A percentile compares a stretch with the other conserved stretches of the same genome.
phyloP scores from a whole-genome alignment of 306 rosid genomes.

The Lathyrus oleraceus region DNA sequence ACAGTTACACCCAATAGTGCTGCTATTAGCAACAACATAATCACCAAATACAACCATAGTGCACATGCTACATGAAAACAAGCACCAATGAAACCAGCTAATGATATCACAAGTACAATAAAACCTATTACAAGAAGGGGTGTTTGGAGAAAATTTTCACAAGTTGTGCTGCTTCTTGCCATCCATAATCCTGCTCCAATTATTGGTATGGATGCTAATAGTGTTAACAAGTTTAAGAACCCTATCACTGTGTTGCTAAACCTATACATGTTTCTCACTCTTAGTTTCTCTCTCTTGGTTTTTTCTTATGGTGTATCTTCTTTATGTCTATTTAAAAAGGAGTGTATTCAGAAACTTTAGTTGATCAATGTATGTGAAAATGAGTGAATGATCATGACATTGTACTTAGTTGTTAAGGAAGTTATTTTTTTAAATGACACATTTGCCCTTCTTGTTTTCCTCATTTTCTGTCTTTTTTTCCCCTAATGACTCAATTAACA shows the following conservation, averaged over 20 bases:
- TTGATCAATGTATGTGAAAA: conserved; percentile 24
- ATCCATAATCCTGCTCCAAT: conserved; percentile 94
- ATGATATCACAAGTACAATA: conserved; percentile 69
- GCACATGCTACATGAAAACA: conserved; percentile 95
- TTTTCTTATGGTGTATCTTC: conserved; percentile 25
- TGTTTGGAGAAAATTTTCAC: conserved; percentile 79
- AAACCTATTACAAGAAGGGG: conserved; percentile 84
- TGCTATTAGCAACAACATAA: conserved; percentile 76
- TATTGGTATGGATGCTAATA: conserved; percentile 87
- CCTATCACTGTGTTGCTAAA: conserved; percentile 97
- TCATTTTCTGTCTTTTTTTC: conserved; percentile 1
- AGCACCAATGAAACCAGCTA: conserved; percentile 93
- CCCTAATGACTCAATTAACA: background rate
- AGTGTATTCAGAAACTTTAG: conserved; percentile 37
- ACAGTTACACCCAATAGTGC: conserved; percentile 63
- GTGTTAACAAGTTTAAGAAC: conserved; percentile 76
- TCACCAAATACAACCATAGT: conserved; percentile 79
- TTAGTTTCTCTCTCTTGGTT: conserved; percentile 19
- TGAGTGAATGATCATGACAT: conserved; percentile 32
- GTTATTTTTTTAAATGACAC: conserved; percentile 29
- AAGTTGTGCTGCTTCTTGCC: conserved; percentile 83
- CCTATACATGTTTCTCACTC: conserved; percentile 54
- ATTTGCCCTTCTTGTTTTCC: conserved; percentile 36
- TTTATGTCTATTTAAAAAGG: conserved; percentile 39
- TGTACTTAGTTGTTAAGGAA: conserved; percentile 57